Conservation (phyloP, 208 protist species). For the Trypanosoma platydactyli region DNA sequence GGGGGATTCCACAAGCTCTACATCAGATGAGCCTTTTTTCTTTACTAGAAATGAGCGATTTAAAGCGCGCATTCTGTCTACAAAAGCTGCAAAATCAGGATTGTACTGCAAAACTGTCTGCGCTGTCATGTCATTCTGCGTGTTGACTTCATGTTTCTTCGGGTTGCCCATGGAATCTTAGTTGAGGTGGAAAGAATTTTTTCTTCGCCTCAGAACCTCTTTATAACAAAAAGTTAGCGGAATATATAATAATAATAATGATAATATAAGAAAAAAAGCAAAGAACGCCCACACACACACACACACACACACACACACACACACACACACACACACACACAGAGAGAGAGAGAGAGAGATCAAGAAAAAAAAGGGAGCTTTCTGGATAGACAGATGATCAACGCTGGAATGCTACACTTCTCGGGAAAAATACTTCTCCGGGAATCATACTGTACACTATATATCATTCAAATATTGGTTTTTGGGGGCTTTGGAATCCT, state of each 20-base stretch:
- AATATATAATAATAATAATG: conserved; percentile 17
- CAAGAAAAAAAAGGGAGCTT: neutral
- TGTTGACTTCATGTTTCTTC: neutral
- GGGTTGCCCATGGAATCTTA: neutral
- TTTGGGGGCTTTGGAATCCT: conserved; percentile 50
- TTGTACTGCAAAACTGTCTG: conserved; percentile 24
- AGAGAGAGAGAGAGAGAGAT: neutral
- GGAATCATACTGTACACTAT: no score
- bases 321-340: conserved; percentile 1
- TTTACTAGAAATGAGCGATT: conserved; percentile 30
- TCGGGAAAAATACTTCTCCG: neutral
- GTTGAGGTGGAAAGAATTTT: conserved; percentile 1
- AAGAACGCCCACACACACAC: conserved; percentile 1
- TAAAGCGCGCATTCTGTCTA: conserved; percentile 31
- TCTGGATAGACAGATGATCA: neutral
- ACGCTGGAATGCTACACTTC: neutral
- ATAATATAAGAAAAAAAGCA: conserved; percentile 3
- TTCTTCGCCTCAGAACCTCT: conserved; percentile 11
- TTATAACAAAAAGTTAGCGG: neutral
- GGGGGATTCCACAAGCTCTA: conserved; percentile 22
- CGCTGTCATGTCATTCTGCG: neutral
- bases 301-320: conserved; percentile 12
- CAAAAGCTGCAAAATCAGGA: conserved; percentile 35
- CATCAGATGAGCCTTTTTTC: conserved; percentile 20
- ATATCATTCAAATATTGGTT: conserved; percentile 37